Evolutionary conservation across 2,329 filamentous ascomycete genomes (phyloP).

Genomic region (Hypoxylon sp.): DNA sequence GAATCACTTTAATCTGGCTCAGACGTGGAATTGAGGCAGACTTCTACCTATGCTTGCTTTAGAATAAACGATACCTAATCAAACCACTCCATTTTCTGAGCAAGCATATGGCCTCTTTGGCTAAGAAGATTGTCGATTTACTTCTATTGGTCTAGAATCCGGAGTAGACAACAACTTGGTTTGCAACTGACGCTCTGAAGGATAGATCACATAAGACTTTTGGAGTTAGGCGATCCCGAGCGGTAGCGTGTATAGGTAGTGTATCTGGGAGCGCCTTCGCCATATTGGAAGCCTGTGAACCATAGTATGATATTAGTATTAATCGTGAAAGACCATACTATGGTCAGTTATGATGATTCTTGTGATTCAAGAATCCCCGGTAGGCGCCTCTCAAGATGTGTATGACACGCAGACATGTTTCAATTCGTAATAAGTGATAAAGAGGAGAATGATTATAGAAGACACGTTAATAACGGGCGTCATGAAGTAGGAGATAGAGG

Average conservation of each 20-base stretch:
- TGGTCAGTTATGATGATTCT: neutral
- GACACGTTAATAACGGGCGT: neutral
- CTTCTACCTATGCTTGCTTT: neutral
- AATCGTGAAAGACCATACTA: neutral
- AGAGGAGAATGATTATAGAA: neutral
- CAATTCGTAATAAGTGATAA: neutral
- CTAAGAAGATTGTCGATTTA: neutral
- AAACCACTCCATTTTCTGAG: neutral
- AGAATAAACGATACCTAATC: too few species aligned
- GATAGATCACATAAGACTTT: neutral
- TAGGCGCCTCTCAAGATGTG: neutral
- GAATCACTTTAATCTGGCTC: neutral
- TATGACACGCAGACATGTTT: neutral
- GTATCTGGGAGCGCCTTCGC: neutral
- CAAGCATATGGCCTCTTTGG: neutral
- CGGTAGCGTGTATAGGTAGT: neutral
- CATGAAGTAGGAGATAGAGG: neutral
- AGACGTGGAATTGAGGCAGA: neutral
- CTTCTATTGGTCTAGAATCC: neutral
- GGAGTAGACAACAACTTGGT: neutral
- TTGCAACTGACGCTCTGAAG: neutral
- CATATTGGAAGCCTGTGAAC: neutral
- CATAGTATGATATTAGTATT: neutral
- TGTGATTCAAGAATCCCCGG: neutral
- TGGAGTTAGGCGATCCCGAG: neutral